Evolutionary conservation across 371 early-diverging fungal genomes (phyloP).

Genomic region (Mucor piriformis): DNA sequence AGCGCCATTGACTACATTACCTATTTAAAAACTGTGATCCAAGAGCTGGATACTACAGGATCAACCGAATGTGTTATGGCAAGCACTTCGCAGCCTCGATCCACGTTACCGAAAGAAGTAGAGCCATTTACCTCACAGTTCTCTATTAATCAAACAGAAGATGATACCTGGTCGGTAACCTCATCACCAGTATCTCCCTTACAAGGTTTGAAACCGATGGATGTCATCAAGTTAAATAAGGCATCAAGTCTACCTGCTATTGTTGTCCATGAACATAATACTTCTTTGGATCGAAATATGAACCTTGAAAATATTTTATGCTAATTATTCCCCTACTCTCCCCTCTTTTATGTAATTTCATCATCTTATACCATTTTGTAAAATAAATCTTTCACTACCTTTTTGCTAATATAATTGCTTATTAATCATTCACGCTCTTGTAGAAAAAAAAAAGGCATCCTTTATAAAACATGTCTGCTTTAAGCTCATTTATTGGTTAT

Average conservation of each 20-base stretch:
- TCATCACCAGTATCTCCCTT: background rate
- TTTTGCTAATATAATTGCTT: too few species aligned
- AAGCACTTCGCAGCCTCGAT: constrained; percentile 12
- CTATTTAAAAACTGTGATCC: constrained; percentile 35
- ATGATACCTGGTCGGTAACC: constrained; percentile 17
- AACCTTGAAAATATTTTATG: constrained; percentile 29
- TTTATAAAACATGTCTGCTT: too few species aligned
- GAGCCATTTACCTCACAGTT: constrained; percentile 45
- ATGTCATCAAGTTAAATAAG: constrained; percentile 11
- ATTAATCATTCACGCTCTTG: too few species aligned
- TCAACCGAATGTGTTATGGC: background rate
- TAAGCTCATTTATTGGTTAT: too few species aligned
- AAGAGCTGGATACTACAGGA: constrained; percentile 4
- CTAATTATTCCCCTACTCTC: background rate
- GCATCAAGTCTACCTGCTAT: background rate
- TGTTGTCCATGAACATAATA: constrained; percentile 1
- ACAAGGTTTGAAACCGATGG: constrained; percentile 23
- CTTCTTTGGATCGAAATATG: constrained; percentile 21
- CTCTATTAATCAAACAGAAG: constrained; percentile 7
- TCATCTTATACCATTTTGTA: background rate
- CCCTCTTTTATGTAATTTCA: background rate
- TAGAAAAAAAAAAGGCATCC: too few species aligned
- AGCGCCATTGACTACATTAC: constrained; percentile 75
- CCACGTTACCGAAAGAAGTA: constrained; percentile 44
- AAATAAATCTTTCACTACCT: background rate